Percentiles rank a stretch among this genome's conserved stretches.
These are phyloP conservation scores for Globisporangium rhizosaccharum DNA, from an alignment of 352 stramenopile genomes.

Conservation along the genomic window DNA sequence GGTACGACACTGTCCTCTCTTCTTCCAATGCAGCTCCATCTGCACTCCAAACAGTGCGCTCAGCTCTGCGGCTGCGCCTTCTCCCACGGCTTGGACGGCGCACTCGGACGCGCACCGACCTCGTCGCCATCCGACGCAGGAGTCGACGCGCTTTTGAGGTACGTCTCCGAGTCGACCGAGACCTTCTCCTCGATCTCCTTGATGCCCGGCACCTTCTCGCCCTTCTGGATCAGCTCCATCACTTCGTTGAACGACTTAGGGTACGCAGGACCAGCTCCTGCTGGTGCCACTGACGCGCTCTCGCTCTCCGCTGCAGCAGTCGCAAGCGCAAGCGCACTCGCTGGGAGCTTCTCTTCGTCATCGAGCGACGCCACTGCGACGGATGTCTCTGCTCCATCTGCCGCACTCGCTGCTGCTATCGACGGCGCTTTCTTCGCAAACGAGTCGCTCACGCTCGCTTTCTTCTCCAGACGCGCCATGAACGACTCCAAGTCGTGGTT, in stretches of 20 bases:
- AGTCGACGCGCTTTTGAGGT: slow-evolving; percentile 2
- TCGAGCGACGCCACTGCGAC: slow-evolving; percentile 1
- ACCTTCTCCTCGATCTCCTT: slow-evolving; percentile 70
- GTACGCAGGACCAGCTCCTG: slow-evolving; percentile 31
- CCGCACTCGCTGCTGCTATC: background rate
- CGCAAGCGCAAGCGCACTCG: background rate
- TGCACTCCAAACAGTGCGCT: background rate
- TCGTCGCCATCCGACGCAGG: slow-evolving; percentile 1
- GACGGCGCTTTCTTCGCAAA: slow-evolving; percentile 14
- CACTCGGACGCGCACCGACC: slow-evolving; percentile 4
- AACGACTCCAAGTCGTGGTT: slow-evolving; percentile 36
- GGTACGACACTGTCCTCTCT: no score
- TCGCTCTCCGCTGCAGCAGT: slow-evolving; percentile 12
- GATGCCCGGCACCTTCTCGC: slow-evolving; percentile 64
- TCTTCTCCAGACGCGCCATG: slow-evolving; percentile 47
- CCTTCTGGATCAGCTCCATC: slow-evolving; percentile 71
- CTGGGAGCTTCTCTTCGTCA: slow-evolving; percentile 26
- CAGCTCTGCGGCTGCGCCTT: slow-evolving; percentile 22
- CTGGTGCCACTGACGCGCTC: background rate
- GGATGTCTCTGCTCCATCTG: background rate
- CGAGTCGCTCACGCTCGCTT: slow-evolving; percentile 31
- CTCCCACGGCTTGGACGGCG: slow-evolving; percentile 38
- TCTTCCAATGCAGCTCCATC: background rate
- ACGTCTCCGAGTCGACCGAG: slow-evolving; percentile 41
- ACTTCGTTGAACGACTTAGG: slow-evolving; percentile 70